phyloP scores from a whole-genome alignment of 2,329 filamentous ascomycete genomes.

The Zymoseptoria ardabiliae region DNA sequence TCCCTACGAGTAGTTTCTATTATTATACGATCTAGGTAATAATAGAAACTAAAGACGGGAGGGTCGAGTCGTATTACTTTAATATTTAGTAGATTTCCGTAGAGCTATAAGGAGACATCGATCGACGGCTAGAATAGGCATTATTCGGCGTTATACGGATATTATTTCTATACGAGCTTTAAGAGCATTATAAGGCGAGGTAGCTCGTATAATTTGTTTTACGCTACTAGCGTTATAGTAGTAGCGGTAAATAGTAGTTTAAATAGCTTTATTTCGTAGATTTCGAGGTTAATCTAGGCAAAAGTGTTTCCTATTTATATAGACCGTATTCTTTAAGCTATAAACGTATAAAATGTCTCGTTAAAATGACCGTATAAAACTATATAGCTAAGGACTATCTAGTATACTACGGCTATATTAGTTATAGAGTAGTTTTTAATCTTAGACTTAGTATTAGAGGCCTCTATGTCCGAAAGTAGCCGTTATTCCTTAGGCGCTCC shows the following conservation, averaged over 20 bases:
- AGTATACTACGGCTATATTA: background rate
- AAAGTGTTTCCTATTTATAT: background rate
- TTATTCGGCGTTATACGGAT: no score
- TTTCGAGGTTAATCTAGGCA: background rate
- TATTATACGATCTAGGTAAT: background rate
- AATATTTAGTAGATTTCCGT: background rate
- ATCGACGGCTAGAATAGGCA: background rate
- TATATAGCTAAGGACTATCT: background rate
- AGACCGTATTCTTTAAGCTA: background rate
- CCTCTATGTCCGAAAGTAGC: background rate
- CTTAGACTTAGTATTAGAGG: background rate
- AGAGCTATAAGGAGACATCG: background rate
- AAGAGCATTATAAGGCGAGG: background rate
- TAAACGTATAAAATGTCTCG: background rate
- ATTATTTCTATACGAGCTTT: no score
- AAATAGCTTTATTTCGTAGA: background rate
- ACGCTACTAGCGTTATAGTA: background rate
- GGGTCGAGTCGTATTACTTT: background rate
- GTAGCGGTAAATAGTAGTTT: background rate
- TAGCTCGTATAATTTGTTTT: background rate
- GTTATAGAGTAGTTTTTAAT: background rate
- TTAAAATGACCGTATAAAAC: background rate
- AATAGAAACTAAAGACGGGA: background rate
- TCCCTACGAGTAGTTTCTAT: no score
- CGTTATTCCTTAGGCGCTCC: background rate